These are phyloP conservation scores for Arthroderma sp. DNA, from an alignment of 2,329 filamentous ascomycete species.

Conservation along the genomic window DNA sequence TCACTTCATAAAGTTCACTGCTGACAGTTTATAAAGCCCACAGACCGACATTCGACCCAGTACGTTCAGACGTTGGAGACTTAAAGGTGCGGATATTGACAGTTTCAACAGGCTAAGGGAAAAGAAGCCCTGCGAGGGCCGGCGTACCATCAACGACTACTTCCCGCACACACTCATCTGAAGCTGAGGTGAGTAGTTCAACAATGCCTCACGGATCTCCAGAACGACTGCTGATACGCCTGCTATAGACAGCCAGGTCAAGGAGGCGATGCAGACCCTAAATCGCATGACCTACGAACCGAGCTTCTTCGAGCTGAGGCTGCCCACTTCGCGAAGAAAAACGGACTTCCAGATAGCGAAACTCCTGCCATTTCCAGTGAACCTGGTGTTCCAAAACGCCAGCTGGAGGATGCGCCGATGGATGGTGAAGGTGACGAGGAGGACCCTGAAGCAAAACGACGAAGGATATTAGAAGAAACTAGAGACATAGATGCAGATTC, in stretches of 20 bases:
- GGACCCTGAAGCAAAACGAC: constrained; percentile 67
- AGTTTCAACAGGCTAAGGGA: constrained; percentile 56
- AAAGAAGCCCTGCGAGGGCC: constrained; percentile 90
- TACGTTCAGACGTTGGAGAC: constrained; percentile 25
- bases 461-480: constrained; percentile 76
- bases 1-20: neutral
- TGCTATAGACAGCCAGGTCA: constrained; percentile 61
- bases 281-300: constrained; percentile 66
- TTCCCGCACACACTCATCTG: constrained; percentile 84
- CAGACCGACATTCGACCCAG: constrained; percentile 92
- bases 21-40: constrained; percentile 39
- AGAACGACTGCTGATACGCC: constrained; percentile 1
- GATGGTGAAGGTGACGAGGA: constrained; percentile 38
- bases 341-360: constrained; percentile 23
- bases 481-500: constrained; percentile 76
- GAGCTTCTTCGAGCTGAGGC: constrained; percentile 84
- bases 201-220: neutral
- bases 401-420: constrained; percentile 41
- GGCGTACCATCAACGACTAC: constrained; percentile 89
- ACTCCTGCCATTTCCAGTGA: constrained; percentile 17
- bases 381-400: constrained; percentile 46
- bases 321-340: constrained; percentile 74
- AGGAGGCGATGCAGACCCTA: constrained; percentile 62
- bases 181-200: constrained; percentile 55
- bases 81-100: constrained; percentile 6